Conservation (phyloP, 441 rosid genomes). For the Croton laevigatus region DNA sequence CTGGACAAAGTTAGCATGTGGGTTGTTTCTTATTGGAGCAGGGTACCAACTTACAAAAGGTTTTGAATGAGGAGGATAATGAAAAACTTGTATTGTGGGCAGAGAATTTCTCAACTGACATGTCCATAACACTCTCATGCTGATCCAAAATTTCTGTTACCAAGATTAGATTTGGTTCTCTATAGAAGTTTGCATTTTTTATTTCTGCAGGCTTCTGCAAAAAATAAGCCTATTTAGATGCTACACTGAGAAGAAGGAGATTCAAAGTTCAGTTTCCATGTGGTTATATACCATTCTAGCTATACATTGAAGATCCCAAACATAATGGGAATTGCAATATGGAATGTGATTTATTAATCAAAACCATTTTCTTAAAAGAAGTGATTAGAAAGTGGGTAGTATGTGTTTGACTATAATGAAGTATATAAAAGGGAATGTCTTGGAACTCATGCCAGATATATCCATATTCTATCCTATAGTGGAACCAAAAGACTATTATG, state of each 20-base stretch:
- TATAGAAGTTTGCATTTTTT: slow-evolving; percentile 19
- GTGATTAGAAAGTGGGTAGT: slow-evolving; percentile 8
- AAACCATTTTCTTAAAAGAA: slow-evolving; percentile 9
- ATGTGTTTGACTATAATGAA: not conserved
- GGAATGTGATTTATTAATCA: not conserved
- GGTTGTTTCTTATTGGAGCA: slow-evolving; percentile 40
- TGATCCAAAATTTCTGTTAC: slow-evolving; percentile 24
- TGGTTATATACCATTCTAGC: slow-evolving; percentile 20
- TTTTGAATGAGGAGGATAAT: slow-evolving; percentile 15
- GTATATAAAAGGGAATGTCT: not conserved
- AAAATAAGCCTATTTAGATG: not conserved
- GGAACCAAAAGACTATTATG: slow-evolving; percentile 2
- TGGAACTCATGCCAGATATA: not conserved
- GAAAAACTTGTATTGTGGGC: slow-evolving; percentile 4
- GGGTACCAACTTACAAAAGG: slow-evolving; percentile 24
- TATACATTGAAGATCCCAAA: slow-evolving; percentile 43
- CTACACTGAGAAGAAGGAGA: not conserved
- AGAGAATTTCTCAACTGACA: slow-evolving; percentile 33
- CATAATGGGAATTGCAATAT: slow-evolving; percentile 15
- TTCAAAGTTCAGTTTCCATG: slow-evolving; percentile 16
- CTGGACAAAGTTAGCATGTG: slow-evolving; percentile 47
- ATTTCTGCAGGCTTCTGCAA: slow-evolving; percentile 16
- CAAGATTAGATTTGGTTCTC: slow-evolving; percentile 37
- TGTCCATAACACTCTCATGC: slow-evolving; percentile 18
- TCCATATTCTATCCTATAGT: not conserved